Conservation (phyloP, 257 asterid species). For the Forsythia suspensa region DNA sequence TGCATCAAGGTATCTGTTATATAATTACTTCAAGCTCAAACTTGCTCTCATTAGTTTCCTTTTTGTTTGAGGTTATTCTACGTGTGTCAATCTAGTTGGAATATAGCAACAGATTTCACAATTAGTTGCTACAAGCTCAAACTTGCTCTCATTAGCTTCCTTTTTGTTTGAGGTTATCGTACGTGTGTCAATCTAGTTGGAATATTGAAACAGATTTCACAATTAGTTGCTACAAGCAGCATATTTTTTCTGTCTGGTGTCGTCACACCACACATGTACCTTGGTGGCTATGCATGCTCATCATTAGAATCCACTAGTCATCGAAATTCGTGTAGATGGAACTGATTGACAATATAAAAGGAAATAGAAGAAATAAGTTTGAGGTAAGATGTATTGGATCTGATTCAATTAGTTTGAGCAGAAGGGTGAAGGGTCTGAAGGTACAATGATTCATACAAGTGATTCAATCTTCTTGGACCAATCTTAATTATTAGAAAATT, state of each 20-base stretch:
- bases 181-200: conserved; percentile 4
- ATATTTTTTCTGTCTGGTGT: background rate
- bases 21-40: background rate
- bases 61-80: conserved; percentile 14
- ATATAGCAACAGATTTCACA: background rate
- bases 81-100: conserved; percentile 9
- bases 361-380: too few species aligned
- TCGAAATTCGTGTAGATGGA: too few species aligned
- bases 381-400: too few species aligned
- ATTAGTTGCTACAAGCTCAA: background rate
- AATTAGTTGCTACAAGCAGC: background rate
- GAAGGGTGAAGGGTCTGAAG: too few species aligned
- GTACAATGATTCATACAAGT: too few species aligned
- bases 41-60: background rate
- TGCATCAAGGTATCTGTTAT: conserved; percentile 76
- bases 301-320: too few species aligned
- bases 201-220: background rate
- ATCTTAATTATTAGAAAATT: too few species aligned
- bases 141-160: background rate
- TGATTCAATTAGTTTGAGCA: too few species aligned
- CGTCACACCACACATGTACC: background rate
- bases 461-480: too few species aligned
- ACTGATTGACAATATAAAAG: too few species aligned
- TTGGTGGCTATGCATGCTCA: too few species aligned
- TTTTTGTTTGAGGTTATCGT: conserved; percentile 14